phyloP scores from a whole-genome alignment of 2,329 filamentous ascomycete genomes.

The Beauveria australis region DNA sequence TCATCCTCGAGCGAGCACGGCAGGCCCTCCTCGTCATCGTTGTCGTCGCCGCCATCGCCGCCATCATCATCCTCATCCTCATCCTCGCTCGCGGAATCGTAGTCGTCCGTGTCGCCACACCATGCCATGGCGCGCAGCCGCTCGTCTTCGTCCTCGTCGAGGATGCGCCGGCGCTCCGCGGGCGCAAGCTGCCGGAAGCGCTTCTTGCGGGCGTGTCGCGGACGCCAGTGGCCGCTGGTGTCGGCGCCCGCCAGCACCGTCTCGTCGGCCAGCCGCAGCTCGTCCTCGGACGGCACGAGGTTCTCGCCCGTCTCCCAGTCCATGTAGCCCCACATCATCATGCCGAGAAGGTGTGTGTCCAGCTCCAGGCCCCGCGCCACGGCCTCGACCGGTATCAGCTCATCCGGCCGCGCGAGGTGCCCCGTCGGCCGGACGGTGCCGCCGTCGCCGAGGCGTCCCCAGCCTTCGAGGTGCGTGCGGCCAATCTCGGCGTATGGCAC shows the following conservation, averaged over 20 bases:
- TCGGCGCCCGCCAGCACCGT: slow-evolving; percentile 21
- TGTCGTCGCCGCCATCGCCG: background rate
- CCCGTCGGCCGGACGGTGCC: slow-evolving; percentile 18
- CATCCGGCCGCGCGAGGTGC: slow-evolving; percentile 48
- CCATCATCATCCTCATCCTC: slow-evolving; percentile 4
- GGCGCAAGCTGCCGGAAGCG: slow-evolving; percentile 30
- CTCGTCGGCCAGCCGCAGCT: slow-evolving; percentile 44
- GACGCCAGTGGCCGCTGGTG: slow-evolving; percentile 32
- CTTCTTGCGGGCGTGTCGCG: slow-evolving; percentile 37
- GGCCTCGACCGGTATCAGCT: slow-evolving; percentile 50
- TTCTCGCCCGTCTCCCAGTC: slow-evolving; percentile 44
- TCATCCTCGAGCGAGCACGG: slow-evolving; percentile 23
- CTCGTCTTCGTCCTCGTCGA: slow-evolving; percentile 27
- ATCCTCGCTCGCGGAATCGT: background rate
- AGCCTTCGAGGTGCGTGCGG: slow-evolving; percentile 44
- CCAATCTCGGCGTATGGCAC: slow-evolving; percentile 47
- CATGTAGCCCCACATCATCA: slow-evolving; percentile 56
- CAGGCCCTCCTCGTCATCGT: background rate
- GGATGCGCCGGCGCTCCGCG: slow-evolving; percentile 30
- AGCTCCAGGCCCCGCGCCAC: slow-evolving; percentile 43
- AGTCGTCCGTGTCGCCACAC: slow-evolving; percentile 18
- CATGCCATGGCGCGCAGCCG: slow-evolving; percentile 27
- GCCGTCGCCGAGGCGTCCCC: slow-evolving; percentile 30
- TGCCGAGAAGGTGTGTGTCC: slow-evolving; percentile 44
- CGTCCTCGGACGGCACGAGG: slow-evolving; percentile 39